Percentiles rank a stretch among this genome's conserved stretches.
phyloP scores from a whole-genome alignment of 2,329 filamentous ascomycete genomes.

The Cladorrhinum sp. region DNA sequence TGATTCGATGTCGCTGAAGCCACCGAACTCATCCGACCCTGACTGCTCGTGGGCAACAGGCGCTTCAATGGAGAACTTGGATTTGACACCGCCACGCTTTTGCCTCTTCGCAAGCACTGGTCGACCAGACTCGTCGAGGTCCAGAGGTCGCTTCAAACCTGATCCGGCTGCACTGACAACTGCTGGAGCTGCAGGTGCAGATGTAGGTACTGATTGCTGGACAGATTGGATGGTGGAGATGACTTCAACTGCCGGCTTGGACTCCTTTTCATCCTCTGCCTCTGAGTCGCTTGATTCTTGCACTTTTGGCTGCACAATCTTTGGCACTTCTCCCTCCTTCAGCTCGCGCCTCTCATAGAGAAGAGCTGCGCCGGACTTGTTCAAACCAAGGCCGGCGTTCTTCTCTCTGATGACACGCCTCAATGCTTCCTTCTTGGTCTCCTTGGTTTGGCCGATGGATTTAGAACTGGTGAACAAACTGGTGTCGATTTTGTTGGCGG shows the following conservation, averaged over 20 bases:
- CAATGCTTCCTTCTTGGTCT: slow-evolving; percentile 69
- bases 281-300: slow-evolving; percentile 18
- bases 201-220: slow-evolving; percentile 6
- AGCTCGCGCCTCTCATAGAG: slow-evolving; percentile 48
- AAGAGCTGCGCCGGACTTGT: slow-evolving; percentile 51
- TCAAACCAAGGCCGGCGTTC: slow-evolving; percentile 58
- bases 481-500: slow-evolving; percentile 75
- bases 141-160: slow-evolving; percentile 83
- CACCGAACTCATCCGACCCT: slow-evolving; percentile 57
- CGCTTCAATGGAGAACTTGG: slow-evolving; percentile 48
- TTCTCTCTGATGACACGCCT: slow-evolving; percentile 62
- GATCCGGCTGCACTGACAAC: slow-evolving; percentile 54
- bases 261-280: slow-evolving; percentile 11
- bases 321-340: slow-evolving; percentile 28
- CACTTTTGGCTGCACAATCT: slow-evolving; percentile 27
- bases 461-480: slow-evolving; percentile 75
- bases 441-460: slow-evolving; percentile 68
- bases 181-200: background rate
- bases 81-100: slow-evolving; percentile 61
- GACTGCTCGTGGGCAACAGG: slow-evolving; percentile 42
- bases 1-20: slow-evolving; percentile 51
- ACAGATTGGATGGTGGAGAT: background rate
- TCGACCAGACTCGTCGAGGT: slow-evolving; percentile 72
- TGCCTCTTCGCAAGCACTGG: slow-evolving; percentile 83
- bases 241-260: slow-evolving; percentile 7